Base-by-base conservation (phyloP, 2,329 filamentous ascomycete species). In the Aspergillus pseudoglaucus region DNA sequence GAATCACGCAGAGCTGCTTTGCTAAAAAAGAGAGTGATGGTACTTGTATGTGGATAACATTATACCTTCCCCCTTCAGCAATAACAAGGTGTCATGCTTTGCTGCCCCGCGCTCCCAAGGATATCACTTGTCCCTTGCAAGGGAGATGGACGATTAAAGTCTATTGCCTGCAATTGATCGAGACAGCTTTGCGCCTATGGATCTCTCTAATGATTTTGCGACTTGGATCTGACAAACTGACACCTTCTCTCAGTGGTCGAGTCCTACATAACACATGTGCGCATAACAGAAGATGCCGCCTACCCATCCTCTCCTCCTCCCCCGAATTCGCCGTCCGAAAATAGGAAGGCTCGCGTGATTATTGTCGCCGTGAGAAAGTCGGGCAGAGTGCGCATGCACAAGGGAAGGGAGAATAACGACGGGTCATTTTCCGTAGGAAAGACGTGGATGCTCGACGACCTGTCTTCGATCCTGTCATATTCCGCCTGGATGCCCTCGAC, bases 241-340 rank as follows among this genome's bases (percentile, higher is more conserved):
- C 56, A 15, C 45, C 33, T 23, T 35, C 20, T 38, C 47, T 37
- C 27, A 89, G 85, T 88, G 58, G 75, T 84, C 57, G 93, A 98
- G 73, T 96, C 90, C 30, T 98, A 98, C 74, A 98, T 98, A 61
- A 98, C 93, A 18, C 93, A 98, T 66, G 90, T 97, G 60, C 82
- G 85, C 62, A 90, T 98, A 61, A 83, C 82, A 56, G 93, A 98
- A 74, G 95, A 88, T 76, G 83, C 84, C 48, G 79, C 81, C 37
- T 84, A 90, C 68, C 90, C 91, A 14, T 90, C 90, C 18, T 78
- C 80, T 33, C 93, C 93, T 30, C 85, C 93, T 45, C 90, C 93
- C 3, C 88, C 88, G 2, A 83, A 85, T 55, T 82, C 85, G n/a
- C 75, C 79, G 7, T 73, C 83, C 8, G 79, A 85, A 45, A 82